A percentile compares a stretch with the other conserved stretches of the same genome.
phyloP scores from a whole-genome alignment of 805 yeast species.

The Metschnikowia bowlesiae region DNA sequence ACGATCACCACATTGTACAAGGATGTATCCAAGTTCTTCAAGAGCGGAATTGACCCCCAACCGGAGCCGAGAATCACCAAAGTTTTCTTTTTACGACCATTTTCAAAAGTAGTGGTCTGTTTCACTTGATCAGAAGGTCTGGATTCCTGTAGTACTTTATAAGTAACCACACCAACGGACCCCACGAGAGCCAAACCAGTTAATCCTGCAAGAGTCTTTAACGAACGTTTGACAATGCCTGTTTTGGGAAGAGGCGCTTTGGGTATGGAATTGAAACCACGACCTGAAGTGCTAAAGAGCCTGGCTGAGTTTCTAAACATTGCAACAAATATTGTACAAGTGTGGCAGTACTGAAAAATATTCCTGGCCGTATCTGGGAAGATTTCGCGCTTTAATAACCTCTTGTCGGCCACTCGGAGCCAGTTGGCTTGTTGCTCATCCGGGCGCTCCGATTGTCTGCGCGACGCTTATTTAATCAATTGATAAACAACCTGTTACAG shows the following conservation, averaged over 20 bases:
- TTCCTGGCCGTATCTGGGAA: not conserved
- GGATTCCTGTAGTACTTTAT: slow-evolving; percentile 58
- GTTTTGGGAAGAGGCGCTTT: slow-evolving; percentile 14
- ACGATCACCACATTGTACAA: slow-evolving; percentile 84
- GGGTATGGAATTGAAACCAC: slow-evolving; percentile 19
- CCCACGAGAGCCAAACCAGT: slow-evolving; percentile 51
- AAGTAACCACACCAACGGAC: slow-evolving; percentile 47
- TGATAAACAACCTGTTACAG: not conserved
- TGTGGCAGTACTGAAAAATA: not conserved
- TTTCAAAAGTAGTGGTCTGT: slow-evolving; percentile 51
- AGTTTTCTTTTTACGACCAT: slow-evolving; percentile 65
- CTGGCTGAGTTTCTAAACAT: slow-evolving; percentile 18
- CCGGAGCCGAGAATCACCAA: slow-evolving; percentile 83
- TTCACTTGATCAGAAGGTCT: slow-evolving; percentile 58
- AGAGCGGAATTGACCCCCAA: slow-evolving; percentile 88
- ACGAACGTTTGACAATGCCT: slow-evolving; percentile 34
- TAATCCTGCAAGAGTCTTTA: slow-evolving; percentile 46
- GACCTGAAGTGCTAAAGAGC: slow-evolving; percentile 21
- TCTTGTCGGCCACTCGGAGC: not conserved
- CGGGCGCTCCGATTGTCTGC: slow-evolving; percentile 1
- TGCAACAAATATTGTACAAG: not conserved
- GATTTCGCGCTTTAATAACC: slow-evolving; percentile 3
- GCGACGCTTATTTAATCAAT: not conserved
- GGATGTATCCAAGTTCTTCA: slow-evolving; percentile 80
- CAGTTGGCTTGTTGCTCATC: slow-evolving; percentile 3